phyloP scores from a whole-genome alignment of 1,139 yeast genomes.

The Kurtzmaniella quercitrusa region DNA sequence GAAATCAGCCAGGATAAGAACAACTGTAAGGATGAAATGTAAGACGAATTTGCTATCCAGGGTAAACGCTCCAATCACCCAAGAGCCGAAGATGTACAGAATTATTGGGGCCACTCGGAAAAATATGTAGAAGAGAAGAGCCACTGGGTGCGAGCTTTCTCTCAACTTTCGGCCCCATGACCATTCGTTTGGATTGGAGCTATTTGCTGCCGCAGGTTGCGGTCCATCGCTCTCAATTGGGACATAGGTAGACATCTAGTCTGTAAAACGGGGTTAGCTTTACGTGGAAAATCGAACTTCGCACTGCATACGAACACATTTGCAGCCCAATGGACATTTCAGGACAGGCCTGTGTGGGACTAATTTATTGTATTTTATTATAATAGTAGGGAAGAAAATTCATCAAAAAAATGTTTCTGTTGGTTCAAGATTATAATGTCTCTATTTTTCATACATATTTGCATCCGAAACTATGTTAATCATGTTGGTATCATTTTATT shows the following conservation, averaged over 20 bases:
- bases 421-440: too few relatives aligned
- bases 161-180: constrained; percentile 25
- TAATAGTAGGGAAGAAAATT: too few relatives aligned
- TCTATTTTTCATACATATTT: too few relatives aligned
- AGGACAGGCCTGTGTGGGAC: too few relatives aligned
- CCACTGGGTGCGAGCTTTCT: constrained; percentile 81
- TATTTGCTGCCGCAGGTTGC: constrained; percentile 3
- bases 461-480: too few relatives aligned
- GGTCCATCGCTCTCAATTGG: constrained; percentile 29
- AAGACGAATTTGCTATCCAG: constrained; percentile 58
- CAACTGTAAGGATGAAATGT: constrained; percentile 71
- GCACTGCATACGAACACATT: not conserved
- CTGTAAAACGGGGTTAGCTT: not conserved
- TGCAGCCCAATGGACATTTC: too few relatives aligned
- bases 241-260: constrained; percentile 17
- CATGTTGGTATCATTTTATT: too few relatives aligned
- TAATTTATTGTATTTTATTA: too few relatives aligned
- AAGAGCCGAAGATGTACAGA: constrained; percentile 65
- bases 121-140: constrained; percentile 59
- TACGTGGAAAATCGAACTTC: not conserved
- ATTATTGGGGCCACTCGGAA: constrained; percentile 63
- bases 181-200: constrained; percentile 17
- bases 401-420: too few relatives aligned
- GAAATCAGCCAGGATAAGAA: constrained; percentile 82
- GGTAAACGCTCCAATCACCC: constrained; percentile 46